Evolutionary conservation across 2,329 filamentous ascomycete genomes (phyloP).

Genomic region (Sphaerulina populicola): DNA sequence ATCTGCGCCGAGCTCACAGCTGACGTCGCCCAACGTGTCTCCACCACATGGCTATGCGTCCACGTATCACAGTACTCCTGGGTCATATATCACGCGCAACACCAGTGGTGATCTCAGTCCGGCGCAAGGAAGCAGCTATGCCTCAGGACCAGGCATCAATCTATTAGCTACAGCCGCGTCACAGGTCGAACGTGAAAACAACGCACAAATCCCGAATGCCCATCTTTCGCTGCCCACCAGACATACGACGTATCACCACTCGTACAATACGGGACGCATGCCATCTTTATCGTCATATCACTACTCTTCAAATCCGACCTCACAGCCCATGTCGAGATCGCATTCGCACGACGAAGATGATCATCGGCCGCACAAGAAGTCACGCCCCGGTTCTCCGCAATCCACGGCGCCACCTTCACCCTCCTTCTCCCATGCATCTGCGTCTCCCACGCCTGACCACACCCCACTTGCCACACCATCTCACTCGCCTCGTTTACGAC

Average conservation of each 20-base stretch:
- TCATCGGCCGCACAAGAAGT: slow-evolving; percentile 74
- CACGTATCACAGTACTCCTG: slow-evolving; percentile 51
- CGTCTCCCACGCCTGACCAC: slow-evolving; percentile 91
- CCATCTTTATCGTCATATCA: slow-evolving; percentile 71
- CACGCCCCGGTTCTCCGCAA: slow-evolving; percentile 84
- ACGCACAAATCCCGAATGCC: slow-evolving; percentile 37
- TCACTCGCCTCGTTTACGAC: slow-evolving; percentile 83
- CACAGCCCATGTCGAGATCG: slow-evolving; percentile 80
- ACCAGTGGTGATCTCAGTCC: slow-evolving; percentile 40
- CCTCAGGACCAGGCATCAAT: slow-evolving; percentile 54
- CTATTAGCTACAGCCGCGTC: slow-evolving; percentile 62
- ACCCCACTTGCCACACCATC: slow-evolving; percentile 96
- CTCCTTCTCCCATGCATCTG: slow-evolving; percentile 90
- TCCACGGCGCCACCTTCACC: slow-evolving; percentile 93
- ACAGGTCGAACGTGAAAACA: slow-evolving; percentile 56
- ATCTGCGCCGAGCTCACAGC: slow-evolving; percentile 76
- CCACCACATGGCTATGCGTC: slow-evolving; percentile 74
- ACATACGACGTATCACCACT: slow-evolving; percentile 38
- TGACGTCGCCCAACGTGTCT: slow-evolving; percentile 91
- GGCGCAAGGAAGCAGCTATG: slow-evolving; percentile 35
- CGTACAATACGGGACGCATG: slow-evolving; percentile 53
- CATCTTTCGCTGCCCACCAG: slow-evolving; percentile 31
- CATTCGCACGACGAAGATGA: slow-evolving; percentile 79
- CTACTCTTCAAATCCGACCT: slow-evolving; percentile 42
- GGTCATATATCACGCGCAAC: slow-evolving; percentile 52